A percentile compares a stretch with the other conserved stretches of the same genome.
Conservation (phyloP, 2,329 filamentous ascomycete species). For the Nemania bipapillata region DNA sequence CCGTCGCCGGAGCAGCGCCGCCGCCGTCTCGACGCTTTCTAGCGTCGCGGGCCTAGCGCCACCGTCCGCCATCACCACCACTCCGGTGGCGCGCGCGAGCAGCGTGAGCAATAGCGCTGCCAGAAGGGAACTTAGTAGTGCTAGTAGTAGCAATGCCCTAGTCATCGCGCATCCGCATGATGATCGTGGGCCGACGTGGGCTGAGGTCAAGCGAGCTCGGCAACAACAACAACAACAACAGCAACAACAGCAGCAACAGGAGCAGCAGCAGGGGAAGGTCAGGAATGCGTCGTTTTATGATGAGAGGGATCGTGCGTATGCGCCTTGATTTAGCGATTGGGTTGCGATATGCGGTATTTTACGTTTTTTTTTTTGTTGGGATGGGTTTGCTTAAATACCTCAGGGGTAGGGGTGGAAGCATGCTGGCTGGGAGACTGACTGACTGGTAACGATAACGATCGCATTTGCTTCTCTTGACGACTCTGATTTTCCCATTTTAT, state of each 20-base stretch:
- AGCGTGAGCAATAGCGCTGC: not conserved
- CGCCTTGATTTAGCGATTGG: not conserved
- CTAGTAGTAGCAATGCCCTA: constrained; percentile 10
- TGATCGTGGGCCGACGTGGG: constrained; percentile 49
- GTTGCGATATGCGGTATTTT: not conserved
- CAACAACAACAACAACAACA: constrained; percentile 25
- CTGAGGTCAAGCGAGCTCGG: constrained; percentile 45
- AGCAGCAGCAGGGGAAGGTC: constrained; percentile 20
- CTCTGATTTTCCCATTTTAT: too few species aligned
- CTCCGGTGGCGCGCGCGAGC: not conserved
- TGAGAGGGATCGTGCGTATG: constrained; percentile 23
- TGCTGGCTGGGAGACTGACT: too few species aligned
- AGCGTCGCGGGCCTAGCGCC: not conserved
- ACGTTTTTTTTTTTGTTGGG: not conserved
- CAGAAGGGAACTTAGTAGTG: not conserved
- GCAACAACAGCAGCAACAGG: constrained; percentile 4
- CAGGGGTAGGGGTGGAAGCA: too few species aligned
- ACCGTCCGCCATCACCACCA: too few species aligned
- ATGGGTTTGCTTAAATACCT: too few species aligned
- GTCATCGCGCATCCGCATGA: constrained; percentile 30
- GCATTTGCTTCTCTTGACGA: too few species aligned
- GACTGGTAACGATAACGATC: too few species aligned
- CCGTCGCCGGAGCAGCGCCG: constrained; percentile 18
- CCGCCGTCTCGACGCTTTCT: not conserved
- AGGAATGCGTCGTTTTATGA: constrained; percentile 30